Evolutionary conservation across 768 basidiomycete species (phyloP).

Genomic region (Daedaleopsis sinensis): DNA sequence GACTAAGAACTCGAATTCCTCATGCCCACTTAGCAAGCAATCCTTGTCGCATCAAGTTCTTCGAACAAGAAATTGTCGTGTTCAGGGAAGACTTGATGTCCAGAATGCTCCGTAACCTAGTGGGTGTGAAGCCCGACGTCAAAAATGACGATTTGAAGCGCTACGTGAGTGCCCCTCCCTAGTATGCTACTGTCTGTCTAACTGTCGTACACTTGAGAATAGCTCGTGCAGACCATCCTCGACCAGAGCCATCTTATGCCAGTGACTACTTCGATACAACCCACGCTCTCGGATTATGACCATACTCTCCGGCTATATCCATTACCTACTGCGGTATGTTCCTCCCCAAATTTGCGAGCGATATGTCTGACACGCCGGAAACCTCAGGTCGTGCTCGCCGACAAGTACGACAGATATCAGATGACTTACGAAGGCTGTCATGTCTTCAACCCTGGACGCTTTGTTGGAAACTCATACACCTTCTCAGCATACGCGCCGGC

Average conservation of each 20-base stretch:
- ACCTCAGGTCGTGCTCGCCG: conserved; percentile 83
- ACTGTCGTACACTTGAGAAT: neutral
- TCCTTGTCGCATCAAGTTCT: conserved; percentile 94
- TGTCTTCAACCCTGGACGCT: conserved; percentile 97
- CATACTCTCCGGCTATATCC: conserved; percentile 93
- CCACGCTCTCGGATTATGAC: conserved; percentile 87
- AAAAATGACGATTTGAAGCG: conserved; percentile 82
- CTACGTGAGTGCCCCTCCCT: conserved; percentile 59
- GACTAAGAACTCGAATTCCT: conserved; percentile 73
- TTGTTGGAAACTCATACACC: conserved; percentile 77
- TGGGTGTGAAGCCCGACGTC: conserved; percentile 83
- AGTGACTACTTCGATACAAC: conserved; percentile 80
- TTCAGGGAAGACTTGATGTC: conserved; percentile 94
- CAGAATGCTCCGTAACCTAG: conserved; percentile 88
- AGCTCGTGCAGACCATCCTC: conserved; percentile 96
- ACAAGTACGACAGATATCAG: conserved; percentile 95
- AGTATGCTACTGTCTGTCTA: neutral
- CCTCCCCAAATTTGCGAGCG: neutral
- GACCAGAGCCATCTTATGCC: conserved; percentile 97
- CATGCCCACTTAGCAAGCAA: conserved; percentile 85
- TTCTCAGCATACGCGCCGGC: conserved; percentile 94
- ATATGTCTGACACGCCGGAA: conserved; percentile 12
- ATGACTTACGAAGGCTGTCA: conserved; percentile 98
- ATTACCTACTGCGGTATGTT: conserved; percentile 83
- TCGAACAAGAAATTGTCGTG: conserved; percentile 93